Percentiles rank a stretch among this genome's conserved stretches.
phyloP scores from a whole-genome alignment of 352 stramenopile genomes.

The Pythium monospermum region DNA sequence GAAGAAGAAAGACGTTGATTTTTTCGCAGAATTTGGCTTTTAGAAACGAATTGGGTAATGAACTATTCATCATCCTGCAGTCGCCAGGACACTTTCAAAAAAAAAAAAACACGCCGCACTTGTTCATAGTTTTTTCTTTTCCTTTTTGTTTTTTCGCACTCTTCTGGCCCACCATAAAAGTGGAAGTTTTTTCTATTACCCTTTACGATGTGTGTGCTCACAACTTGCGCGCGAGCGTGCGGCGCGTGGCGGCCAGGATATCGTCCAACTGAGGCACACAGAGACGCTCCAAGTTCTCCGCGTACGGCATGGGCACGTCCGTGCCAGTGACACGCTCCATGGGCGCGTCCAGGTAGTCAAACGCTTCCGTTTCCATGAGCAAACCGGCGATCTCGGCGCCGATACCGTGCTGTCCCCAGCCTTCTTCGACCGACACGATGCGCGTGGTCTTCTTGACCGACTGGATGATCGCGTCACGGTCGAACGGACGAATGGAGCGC shows the following conservation, averaged over 20 bases:
- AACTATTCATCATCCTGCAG: no score
- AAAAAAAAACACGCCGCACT: no score
- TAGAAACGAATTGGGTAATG: no score
- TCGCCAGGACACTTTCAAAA: no score
- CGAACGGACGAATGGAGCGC: slow-evolving; percentile 94
- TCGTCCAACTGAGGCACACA: slow-evolving; percentile 94
- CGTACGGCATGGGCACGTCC: slow-evolving; percentile 99
- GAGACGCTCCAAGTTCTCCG: slow-evolving; percentile 93
- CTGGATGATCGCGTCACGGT: slow-evolving; percentile 96
- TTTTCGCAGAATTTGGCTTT: slow-evolving; percentile 81
- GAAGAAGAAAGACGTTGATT: slow-evolving; percentile 81
- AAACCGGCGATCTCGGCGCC: slow-evolving; percentile 97
- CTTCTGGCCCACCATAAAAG: no score
- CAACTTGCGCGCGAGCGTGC: slow-evolving; percentile 70
- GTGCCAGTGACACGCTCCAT: slow-evolving; percentile 96
- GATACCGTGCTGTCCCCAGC: slow-evolving; percentile 96
- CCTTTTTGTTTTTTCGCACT: no score
- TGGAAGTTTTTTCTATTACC: no score
- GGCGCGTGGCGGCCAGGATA: slow-evolving; percentile 91
- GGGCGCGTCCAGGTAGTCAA: slow-evolving; percentile 99
- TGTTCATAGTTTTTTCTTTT: no score
- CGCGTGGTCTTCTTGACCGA: slow-evolving; percentile 98
- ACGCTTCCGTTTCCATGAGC: slow-evolving; percentile 97
- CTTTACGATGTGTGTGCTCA: no score
- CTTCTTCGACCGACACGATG: slow-evolving; percentile 97